phyloP scores from a whole-genome alignment of 2,329 filamentous ascomycete genomes.

The Fonsecaea erecta region DNA sequence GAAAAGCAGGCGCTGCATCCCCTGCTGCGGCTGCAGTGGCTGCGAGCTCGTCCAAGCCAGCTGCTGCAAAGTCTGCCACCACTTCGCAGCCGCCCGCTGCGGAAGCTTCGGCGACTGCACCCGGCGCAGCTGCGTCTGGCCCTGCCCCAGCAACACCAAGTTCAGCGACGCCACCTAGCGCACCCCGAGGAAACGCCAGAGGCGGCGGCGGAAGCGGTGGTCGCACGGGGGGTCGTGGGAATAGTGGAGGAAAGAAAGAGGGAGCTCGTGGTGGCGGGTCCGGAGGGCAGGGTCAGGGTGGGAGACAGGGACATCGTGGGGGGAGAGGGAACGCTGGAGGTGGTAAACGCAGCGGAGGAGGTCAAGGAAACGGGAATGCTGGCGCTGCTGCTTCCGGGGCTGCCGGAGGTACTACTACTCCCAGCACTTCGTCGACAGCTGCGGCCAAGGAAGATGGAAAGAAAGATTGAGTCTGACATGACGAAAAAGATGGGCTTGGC shows the following conservation, averaged over 20 bases:
- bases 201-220: slow-evolving; percentile 37
- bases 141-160: slow-evolving; percentile 14
- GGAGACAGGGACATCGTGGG: slow-evolving; percentile 24
- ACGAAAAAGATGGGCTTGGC: neutral
- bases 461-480: slow-evolving; percentile 11
- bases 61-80: neutral
- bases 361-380: slow-evolving; percentile 7
- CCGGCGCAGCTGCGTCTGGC: slow-evolving; percentile 9
- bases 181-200: slow-evolving; percentile 2
- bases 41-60: slow-evolving; percentile 1
- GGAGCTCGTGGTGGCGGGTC: slow-evolving; percentile 18
- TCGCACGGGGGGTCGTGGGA: slow-evolving; percentile 35
- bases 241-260: slow-evolving; percentile 25
- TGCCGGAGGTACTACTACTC: neutral
- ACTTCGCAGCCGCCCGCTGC: neutral
- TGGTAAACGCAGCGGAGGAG: slow-evolving; percentile 4
- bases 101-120: slow-evolving; percentile 3
- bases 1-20: slow-evolving; percentile 8
- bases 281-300: slow-evolving; percentile 7
- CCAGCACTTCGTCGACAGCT: neutral
- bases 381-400: neutral
- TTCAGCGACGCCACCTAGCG: slow-evolving; percentile 23
- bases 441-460: slow-evolving; percentile 21
- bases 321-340: slow-evolving; percentile 12
- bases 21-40: neutral